phyloP scores from a whole-genome alignment of 2,329 filamentous ascomycete species.

The Hymenoscyphus linearis region DNA sequence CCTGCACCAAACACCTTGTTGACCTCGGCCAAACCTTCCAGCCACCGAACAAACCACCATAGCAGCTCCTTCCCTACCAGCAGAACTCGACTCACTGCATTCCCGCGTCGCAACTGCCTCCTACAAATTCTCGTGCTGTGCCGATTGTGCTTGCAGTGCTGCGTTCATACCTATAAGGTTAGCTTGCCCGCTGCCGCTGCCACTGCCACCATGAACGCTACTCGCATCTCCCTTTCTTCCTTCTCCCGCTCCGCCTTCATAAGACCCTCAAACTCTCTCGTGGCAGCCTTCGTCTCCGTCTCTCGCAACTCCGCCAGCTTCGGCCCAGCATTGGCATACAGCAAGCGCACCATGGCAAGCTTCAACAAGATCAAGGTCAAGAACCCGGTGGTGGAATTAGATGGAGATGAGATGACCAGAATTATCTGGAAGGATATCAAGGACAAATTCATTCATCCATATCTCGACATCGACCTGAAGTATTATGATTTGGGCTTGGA shows the following conservation, averaged over 20 bases:
- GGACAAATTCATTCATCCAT: conserved; percentile 96
- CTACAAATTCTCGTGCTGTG: not conserved
- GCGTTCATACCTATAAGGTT: too few species aligned
- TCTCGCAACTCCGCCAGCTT: conserved; percentile 13
- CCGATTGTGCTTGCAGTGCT: not conserved
- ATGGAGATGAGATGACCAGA: conserved; percentile 93
- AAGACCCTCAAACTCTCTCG: not conserved
- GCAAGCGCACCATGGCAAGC: conserved; percentile 47
- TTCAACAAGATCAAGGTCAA: conserved; percentile 96
- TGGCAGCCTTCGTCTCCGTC: not conserved
- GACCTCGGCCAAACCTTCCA: not conserved
- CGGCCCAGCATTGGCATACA: conserved; percentile 23
- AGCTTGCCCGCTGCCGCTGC: not conserved
- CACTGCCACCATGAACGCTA: conserved; percentile 10
- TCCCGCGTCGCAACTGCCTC: not conserved
- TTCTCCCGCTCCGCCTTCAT: not conserved
- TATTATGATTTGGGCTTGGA: conserved; percentile 93
- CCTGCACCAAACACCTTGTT: not conserved
- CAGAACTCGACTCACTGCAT: not conserved
- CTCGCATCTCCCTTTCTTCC: conserved; percentile 5
- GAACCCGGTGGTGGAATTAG: conserved; percentile 96
- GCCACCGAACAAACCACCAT: not conserved
- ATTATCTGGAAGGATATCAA: conserved; percentile 99
- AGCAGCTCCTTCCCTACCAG: not conserved
- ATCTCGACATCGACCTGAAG: conserved; percentile 96